These are phyloP conservation scores for Arctium lappa DNA, from an alignment of 129 eudicot genomes.

Conservation along the genomic window DNA sequence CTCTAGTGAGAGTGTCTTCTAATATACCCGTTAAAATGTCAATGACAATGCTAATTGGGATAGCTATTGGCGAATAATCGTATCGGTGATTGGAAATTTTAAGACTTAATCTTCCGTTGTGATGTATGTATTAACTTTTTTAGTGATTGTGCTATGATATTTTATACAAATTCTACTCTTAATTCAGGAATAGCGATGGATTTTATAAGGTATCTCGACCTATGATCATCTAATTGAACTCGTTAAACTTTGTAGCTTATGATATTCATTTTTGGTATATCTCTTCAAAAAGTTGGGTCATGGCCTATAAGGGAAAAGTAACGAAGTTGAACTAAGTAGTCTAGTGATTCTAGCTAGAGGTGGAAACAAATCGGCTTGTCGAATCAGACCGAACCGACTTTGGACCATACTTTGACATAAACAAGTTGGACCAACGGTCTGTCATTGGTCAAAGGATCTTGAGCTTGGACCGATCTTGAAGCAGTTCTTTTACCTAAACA, in stretches of 20 bases:
- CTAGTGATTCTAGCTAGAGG: background rate
- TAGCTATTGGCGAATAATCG: too few species aligned
- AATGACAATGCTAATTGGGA: too few species aligned
- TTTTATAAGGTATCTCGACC: background rate
- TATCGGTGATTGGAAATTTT: background rate
- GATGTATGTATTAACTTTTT: background rate
- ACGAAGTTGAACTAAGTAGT: background rate
- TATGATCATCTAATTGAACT: background rate
- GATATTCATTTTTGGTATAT: background rate
- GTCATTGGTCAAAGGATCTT: too few species aligned
- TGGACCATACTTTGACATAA: background rate
- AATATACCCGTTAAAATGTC: too few species aligned
- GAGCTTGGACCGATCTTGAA: background rate
- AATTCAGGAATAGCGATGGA: background rate
- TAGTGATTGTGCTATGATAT: background rate
- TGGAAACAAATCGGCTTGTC: background rate
- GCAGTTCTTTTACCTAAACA: too few species aligned
- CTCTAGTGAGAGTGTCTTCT: too few species aligned
- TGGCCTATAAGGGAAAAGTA: background rate
- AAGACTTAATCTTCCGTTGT: background rate
- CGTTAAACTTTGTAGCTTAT: background rate
- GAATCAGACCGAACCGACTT: background rate
- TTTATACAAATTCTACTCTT: background rate
- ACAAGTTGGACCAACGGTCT: background rate
- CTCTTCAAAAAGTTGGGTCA: background rate